Base-by-base conservation (phyloP, 225 moss, liverwort and hornwort species). In the Straminergon stramineum region DNA sequence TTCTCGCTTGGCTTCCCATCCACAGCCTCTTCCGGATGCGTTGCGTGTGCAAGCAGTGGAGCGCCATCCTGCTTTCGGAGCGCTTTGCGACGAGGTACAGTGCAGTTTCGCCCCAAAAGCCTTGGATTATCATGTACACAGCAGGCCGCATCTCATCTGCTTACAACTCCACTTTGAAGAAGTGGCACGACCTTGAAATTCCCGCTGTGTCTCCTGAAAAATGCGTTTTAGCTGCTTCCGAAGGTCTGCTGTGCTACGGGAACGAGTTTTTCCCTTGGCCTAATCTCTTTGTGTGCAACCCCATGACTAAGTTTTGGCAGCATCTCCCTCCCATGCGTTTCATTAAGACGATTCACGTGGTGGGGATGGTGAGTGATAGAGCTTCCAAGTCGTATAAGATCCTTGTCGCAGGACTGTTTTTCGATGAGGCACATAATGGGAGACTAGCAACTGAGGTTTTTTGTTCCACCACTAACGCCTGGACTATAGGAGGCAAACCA, bases 211-310 rank as follows among this genome's bases (percentile, higher is more conserved):
- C 95, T 51, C 95, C 96, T 24, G 96, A 97, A 63, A 96, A 96
- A 82, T 96, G 96, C 37, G 96, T 97, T 21, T 56, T 97, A 74
- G 96, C 96, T 76, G 94, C 96, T 27, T 94, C 95, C 13, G 95
- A 94, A 58, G 96, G 96, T 41, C 80, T 97, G 67, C 91, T 97
- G 11, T 97, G 96, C 93, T 97, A 91, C 61, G 96, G 96, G 32
- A 97, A 96, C 73, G 96, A 96, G 87, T 97, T 96, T 83, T 97
- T 97, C 53, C 96, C 96, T 1, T 97, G 96, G 96, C 96, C 96
- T 23, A 95, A 96, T 64, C 91, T 97, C 53, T 97, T 94, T 58
- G 95, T 95, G 82, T 96, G 95, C 95, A 97, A 96, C 86, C 96
- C 96, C 52, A 92, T 97, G 92, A 97, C 96, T 13, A 95, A 93